These are phyloP conservation scores for Amaranthus hypochondriacus DNA, from an alignment of 148 eudicot species.

Conservation along the genomic window DNA sequence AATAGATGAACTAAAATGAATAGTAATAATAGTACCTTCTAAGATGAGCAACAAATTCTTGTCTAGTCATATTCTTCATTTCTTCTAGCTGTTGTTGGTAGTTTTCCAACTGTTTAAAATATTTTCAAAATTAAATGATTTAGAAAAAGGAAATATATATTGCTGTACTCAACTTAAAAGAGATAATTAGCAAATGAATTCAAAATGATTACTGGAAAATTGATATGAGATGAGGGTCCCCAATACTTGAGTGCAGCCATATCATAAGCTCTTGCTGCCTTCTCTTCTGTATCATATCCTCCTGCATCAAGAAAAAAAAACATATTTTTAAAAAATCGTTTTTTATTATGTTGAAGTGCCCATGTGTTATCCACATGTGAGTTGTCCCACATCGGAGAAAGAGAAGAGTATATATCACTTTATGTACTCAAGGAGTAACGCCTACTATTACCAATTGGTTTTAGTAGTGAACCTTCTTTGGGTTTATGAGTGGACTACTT, in stretches of 20 bases:
- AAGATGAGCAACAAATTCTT: constrained; percentile 94
- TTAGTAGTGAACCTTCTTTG: too few relatives aligned
- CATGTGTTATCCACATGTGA: too few relatives aligned
- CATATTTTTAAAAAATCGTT: background rate
- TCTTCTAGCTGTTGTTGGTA: constrained; percentile 79
- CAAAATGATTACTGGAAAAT: constrained; percentile 55
- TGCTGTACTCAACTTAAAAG: background rate
- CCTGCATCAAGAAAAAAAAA: constrained; percentile 30
- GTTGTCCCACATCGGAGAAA: too few relatives aligned
- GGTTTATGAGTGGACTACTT: too few relatives aligned
- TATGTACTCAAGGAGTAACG: too few relatives aligned
- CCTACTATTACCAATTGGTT: too few relatives aligned
- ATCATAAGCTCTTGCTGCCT: constrained; percentile 94
- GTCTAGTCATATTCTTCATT: constrained; percentile 93
- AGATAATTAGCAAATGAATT: background rate
- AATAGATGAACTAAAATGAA: too few relatives aligned
- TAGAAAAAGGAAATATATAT: background rate
- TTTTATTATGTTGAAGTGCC: background rate
- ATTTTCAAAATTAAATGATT: background rate
- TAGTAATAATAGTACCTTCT: constrained; percentile 42
- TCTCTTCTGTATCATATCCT: constrained; percentile 92
- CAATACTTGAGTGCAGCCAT: constrained; percentile 91
- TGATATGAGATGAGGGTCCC: constrained; percentile 89
- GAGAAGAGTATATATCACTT: too few relatives aligned
- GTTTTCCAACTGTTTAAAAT: constrained; percentile 58